These are phyloP conservation scores for Acorus calamus DNA, from an alignment of 106 monocot genomes.

Conservation along the genomic window DNA sequence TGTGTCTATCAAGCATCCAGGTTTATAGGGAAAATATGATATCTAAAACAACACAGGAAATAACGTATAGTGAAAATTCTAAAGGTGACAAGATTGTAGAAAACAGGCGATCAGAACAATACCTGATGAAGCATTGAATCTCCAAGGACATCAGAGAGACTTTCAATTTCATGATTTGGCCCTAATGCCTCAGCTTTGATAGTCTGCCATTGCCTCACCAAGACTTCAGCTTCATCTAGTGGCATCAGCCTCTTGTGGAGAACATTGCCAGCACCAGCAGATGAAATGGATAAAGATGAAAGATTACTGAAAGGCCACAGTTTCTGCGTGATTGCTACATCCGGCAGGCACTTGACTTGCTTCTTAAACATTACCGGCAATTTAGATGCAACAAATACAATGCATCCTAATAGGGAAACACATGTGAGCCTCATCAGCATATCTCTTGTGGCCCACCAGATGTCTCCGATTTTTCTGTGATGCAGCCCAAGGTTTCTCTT, in stretches of 20 bases:
- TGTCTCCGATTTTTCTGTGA: constrained; percentile 25
- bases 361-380: constrained; percentile 23
- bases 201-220: constrained; percentile 78
- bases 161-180: constrained; percentile 45
- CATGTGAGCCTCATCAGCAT: constrained; percentile 25
- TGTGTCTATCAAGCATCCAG: too few relatives aligned
- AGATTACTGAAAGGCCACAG: constrained; percentile 14
- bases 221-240: constrained; percentile 65
- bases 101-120: not conserved
- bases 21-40: too few relatives aligned
- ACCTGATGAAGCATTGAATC: constrained; percentile 91
- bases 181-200: constrained; percentile 84
- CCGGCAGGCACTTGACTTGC: constrained; percentile 20
- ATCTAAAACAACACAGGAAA: too few relatives aligned
- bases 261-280: constrained; percentile 10
- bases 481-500: constrained; percentile 43
- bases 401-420: constrained; percentile 38
- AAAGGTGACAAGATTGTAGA: too few relatives aligned
- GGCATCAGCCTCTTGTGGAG: constrained; percentile 40
- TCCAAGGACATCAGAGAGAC: constrained; percentile 61
- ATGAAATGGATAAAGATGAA: constrained; percentile 18
- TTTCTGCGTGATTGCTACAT: constrained; percentile 8
- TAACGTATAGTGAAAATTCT: too few relatives aligned
- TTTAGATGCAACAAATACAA: constrained; percentile 35
- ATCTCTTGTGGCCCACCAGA: constrained; percentile 24